Evolutionary conservation across 2,329 filamentous ascomycete species (phyloP), one percentile per base, ranked within the genome.

Genomic region (Fusarium denticulatum): DNA sequence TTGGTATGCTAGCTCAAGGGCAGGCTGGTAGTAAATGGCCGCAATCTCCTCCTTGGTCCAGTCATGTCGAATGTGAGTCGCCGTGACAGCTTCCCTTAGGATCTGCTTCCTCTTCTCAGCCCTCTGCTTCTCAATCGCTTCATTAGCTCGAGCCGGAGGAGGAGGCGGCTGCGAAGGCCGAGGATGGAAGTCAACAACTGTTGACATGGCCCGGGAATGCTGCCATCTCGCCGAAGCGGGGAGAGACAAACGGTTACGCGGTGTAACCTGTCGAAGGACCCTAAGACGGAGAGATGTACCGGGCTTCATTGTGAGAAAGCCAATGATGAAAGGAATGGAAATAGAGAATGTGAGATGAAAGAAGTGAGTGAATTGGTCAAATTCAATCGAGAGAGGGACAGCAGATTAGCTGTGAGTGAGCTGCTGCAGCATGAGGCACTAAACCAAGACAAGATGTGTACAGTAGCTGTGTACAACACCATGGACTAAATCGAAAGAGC

Each of bases 21-120:
- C 85, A 22, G 94, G 93, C 57, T 92, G 92, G 79, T 95, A 89
- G 84, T 96, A 97, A 76, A 97, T 92, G 72, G 93, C 89, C 15
- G 91, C 85, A 71, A 97, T 94, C 83, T 97, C 93, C 72, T 95
- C 91, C 73, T 88, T 90, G 11, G 93, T 94, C 95, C 94, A 97
- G 81, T 91, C 88, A 78, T 91, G 92, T 56, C 94, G 87, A 18
- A 93, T 89, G 11, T 80, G 83, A 3, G 83, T 87, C 28, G 92
- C 90, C 49, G 87, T 85, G 28, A 93, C 85, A 14, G 93, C 92
- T 74, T 83, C 81, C 12, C 78, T 81, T 40, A 88, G 73, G 28
- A 86, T 81, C 58, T 80, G 73, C 56, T 73, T 77, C 32, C 75
- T 80, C 67, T 76, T 72, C 55, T 79, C 76, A 15, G 58, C 47